Conservation (phyloP, 179 eudicot genomes). For the Spergularia azorica region DNA sequence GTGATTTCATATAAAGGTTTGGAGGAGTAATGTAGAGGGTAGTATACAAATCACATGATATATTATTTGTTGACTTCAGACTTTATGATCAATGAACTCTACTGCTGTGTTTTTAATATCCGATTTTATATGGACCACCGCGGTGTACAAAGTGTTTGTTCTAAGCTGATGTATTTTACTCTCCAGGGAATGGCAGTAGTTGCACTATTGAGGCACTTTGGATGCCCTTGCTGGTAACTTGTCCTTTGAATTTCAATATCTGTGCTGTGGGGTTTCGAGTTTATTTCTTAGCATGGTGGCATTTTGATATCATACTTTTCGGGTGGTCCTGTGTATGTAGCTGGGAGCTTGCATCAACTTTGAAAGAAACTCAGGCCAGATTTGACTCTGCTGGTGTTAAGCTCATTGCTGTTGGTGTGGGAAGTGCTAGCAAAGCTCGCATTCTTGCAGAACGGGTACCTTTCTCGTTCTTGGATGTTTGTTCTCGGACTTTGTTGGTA, state of each 20-base stretch:
- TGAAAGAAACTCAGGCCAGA: slow-evolving; percentile 57
- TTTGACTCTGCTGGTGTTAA: slow-evolving; percentile 86
- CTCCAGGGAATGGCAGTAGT: slow-evolving; percentile 83
- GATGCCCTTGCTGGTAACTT: slow-evolving; percentile 88
- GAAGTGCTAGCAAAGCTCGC: slow-evolving; percentile 75
- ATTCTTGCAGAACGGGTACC: slow-evolving; percentile 75
- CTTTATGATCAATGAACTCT: background rate
- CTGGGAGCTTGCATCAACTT: slow-evolving; percentile 84
- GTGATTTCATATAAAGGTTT: slow-evolving; percentile 13
- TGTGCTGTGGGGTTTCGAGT: background rate
- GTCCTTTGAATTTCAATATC: background rate
- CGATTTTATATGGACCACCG: slow-evolving; percentile 1
- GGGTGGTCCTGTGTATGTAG: slow-evolving; percentile 28
- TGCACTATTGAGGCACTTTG: slow-evolving; percentile 88
- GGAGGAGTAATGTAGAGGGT: slow-evolving; percentile 6
- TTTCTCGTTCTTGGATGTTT: background rate
- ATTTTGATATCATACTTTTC: slow-evolving; percentile 19
- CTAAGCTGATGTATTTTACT: background rate
- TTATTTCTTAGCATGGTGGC: background rate
- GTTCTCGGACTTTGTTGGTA: background rate
- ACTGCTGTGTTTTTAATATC: background rate
- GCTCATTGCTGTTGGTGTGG: slow-evolving; percentile 93
- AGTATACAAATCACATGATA: slow-evolving; percentile 6
- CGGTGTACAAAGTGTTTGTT: slow-evolving; percentile 8
- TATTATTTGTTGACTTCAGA: background rate